Evolutionary conservation across 148 eudicot genomes (phyloP), one percentile per base, ranked within the genome.

Genomic region (Suaeda aralocaspica): DNA sequence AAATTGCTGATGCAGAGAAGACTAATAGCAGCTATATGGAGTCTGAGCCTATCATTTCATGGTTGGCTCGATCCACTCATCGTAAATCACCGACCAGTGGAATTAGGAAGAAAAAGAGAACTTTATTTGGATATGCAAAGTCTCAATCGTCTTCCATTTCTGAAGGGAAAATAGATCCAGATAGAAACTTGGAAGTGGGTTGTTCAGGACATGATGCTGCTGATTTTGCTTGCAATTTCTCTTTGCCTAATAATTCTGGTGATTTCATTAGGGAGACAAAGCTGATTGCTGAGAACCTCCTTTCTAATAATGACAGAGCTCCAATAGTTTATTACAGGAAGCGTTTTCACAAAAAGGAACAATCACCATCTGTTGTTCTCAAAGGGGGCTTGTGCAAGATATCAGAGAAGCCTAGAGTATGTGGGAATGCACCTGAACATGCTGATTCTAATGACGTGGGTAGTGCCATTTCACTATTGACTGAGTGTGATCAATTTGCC

Each of bases 31-130:
- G 72, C 66, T 65, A 33, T 74, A 76, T 78, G 78, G 99, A 95
- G 36, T 87, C 97, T 26, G 96, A 87, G 76, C 97, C 97, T 56
- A 86, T 91, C 51, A 90, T 84, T 68, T 87, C 91, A 57, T 95
- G 97, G 97, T 59, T 91, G 77, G 82, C 83, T 59, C 84, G 92
- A 73, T 83, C 92, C 68, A 70, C 85, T 70, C 84, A 59, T 44
- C 80, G 74, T 58, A 91, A 88, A 79, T 77, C 86, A 74, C 78
- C 83, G 71, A 69, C 82, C 14, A 62, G 67, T 51, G 80, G 78
- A 51, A 31, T 59, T 70, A 56, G 78, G 76, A 89, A 89, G 76
- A 86, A 80, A 77, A 83, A 70, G 56, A 81, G 74, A 66, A 69
- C 84, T 39, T 72, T 75, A 31, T 65, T 74, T 41, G 70, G 34